Evolutionary conservation across 768 basidiomycete genomes (phyloP), one percentile per base, ranked within the genome.

Genomic region (Epithele typhae): DNA sequence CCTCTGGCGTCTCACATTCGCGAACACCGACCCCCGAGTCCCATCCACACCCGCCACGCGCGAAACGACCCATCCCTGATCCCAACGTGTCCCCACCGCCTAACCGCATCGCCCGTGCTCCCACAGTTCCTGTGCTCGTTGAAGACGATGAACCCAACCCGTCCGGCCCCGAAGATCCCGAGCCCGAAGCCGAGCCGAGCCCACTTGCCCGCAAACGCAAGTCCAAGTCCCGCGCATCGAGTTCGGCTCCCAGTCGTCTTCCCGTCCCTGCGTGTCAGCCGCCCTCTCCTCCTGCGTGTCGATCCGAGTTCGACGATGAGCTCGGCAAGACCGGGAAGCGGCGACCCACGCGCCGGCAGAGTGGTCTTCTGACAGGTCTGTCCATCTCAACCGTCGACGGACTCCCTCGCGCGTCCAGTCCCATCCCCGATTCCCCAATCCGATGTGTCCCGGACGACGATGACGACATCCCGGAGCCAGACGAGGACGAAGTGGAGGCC

Each of bases 401-500:
- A 27, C 52, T 65, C 49, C 49, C 41, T 46, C 74, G 83, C 46
- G 76, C 81, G 21, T 71, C 78, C 1, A 87, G 84, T 53, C 85
- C 84, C 3, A 81, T 82, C 1, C 79, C 82, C 53, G 84, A 81
- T 5, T 83, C 80, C 2, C 81, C 82, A 24, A 55, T 70, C 18
- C 58, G 78, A 9, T 79, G 76, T 4, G 78, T 78, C 47, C 70
- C 73, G 22, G 78, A 82, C 30, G 81, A 78, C 45, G 82, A 82
- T 52, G 70, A 64, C 33, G 71, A 63, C 12, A 71, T 62, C 12
- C 50, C 33, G 9, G 56, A 59, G 11, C 58, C 66, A 5, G 60
- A 70, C 14, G 66, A 68, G 8, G 59, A 62, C 24, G 60, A 64
- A 37, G 60, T 71, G 39, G 72, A 71, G 25, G 60, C 59, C 14